phyloP scores from a whole-genome alignment of 306 rosid genomes.

The Rosa lucieae region DNA sequence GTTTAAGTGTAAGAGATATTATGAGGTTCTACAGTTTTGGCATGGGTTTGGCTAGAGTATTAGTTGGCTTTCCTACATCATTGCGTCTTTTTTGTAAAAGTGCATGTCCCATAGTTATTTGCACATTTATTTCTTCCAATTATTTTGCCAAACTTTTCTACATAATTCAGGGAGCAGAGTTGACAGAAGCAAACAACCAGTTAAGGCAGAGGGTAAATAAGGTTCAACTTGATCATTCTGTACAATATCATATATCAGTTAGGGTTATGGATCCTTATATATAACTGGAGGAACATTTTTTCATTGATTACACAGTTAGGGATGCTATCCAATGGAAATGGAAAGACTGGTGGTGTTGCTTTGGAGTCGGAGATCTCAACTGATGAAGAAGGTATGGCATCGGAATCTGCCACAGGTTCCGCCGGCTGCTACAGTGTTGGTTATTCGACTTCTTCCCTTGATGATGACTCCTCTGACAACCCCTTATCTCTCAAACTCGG shows the following conservation, averaged over 20 bases:
- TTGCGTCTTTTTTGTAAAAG: too few species aligned
- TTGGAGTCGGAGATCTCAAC: slow-evolving; percentile 17
- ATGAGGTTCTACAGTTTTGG: too few species aligned
- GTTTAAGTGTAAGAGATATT: too few species aligned
- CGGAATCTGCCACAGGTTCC: slow-evolving; percentile 32
- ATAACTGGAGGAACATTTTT: background rate
- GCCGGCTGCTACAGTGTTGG: slow-evolving; percentile 22
- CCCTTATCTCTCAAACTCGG: slow-evolving; percentile 25
- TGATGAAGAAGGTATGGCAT: slow-evolving; percentile 27
- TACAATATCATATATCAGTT: background rate
- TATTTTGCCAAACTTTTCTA: background rate
- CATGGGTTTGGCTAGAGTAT: too few species aligned
- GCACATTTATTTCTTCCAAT: too few species aligned
- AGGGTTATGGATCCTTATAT: background rate
- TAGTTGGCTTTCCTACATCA: too few species aligned
- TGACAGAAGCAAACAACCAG: slow-evolving; percentile 28
- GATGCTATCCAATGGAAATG: slow-evolving; percentile 14
- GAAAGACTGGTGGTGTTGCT: background rate
- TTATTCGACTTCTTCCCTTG: slow-evolving; percentile 8
- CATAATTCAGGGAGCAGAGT: slow-evolving; percentile 27
- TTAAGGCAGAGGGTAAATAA: slow-evolving; percentile 30
- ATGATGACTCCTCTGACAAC: slow-evolving; percentile 25
- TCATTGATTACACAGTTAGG: slow-evolving; percentile 18
- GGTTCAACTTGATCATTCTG: too few species aligned
- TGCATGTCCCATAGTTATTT: too few species aligned